Evolutionary conservation across 2,329 filamentous ascomycete species (phyloP).

Genomic region (Magnaporthiopsis incrustans): DNA sequence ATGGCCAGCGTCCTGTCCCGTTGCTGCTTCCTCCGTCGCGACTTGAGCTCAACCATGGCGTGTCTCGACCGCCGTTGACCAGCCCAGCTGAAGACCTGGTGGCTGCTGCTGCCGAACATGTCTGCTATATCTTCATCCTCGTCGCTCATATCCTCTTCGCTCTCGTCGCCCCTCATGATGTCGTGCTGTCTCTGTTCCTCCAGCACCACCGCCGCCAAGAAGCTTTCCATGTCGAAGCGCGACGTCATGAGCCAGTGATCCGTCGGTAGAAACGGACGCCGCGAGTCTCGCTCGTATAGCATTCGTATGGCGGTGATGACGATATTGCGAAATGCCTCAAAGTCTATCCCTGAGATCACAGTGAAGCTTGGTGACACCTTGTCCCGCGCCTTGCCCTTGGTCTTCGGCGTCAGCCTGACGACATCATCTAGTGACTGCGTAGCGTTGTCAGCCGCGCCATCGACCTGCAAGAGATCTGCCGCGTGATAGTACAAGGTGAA

Average conservation of each 20-base stretch:
- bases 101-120: slow-evolving; percentile 13
- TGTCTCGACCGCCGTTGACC: slow-evolving; percentile 55
- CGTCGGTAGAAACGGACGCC: slow-evolving; percentile 73
- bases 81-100: slow-evolving; percentile 27
- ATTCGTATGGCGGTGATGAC: slow-evolving; percentile 76
- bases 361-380: slow-evolving; percentile 20
- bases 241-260: slow-evolving; percentile 90
- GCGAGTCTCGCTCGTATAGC: slow-evolving; percentile 88
- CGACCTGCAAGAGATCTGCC: slow-evolving; percentile 42
- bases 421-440: slow-evolving; percentile 6
- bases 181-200: slow-evolving; percentile 78
- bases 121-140: slow-evolving; percentile 27
- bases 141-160: slow-evolving; percentile 30
- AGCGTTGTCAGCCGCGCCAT: neutral
- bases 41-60: slow-evolving; percentile 56
- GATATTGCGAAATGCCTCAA: slow-evolving; percentile 71
- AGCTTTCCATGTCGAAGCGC: slow-evolving; percentile 80
- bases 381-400: slow-evolving; percentile 12
- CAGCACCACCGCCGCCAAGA: slow-evolving; percentile 75
- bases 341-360: slow-evolving; percentile 59
- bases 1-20: slow-evolving; percentile 66
- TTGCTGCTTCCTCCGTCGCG: slow-evolving; percentile 57
- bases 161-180: slow-evolving; percentile 48
- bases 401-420: slow-evolving; percentile 1
- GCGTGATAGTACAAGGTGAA: slow-evolving; percentile 85